Percentiles rank a stretch among this genome's conserved stretches.
phyloP scores from a whole-genome alignment of 257 asterid genomes.

The Schizonepeta tenuifolia region DNA sequence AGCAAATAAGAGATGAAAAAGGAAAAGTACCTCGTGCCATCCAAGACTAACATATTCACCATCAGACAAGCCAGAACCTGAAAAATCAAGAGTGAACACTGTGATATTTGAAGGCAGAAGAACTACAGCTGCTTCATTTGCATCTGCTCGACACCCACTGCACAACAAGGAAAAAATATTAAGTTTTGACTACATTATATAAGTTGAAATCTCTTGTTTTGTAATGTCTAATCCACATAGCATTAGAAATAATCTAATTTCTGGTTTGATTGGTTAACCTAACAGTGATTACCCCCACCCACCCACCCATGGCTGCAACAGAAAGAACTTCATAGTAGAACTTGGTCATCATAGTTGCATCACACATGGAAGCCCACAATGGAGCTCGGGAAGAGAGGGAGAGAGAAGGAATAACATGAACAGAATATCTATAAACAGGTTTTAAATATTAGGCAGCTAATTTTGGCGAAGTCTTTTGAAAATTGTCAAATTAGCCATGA shows the following conservation, averaged over 20 bases:
- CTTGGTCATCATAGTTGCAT: neutral
- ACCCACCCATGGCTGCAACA: neutral
- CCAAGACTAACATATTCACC: slow-evolving; percentile 97
- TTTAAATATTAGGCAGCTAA: neutral
- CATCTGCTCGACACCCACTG: slow-evolving; percentile 99
- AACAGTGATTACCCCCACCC: neutral
- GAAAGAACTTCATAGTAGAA: slow-evolving; percentile 16
- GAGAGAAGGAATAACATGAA: too few relatives aligned
- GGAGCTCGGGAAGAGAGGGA: too few relatives aligned
- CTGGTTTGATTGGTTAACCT: neutral
- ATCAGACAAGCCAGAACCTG: slow-evolving; percentile 95
- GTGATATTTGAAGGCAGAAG: slow-evolving; percentile 95
- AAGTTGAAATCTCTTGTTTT: slow-evolving; percentile 2
- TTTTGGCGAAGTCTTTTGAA: neutral
- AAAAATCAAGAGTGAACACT: slow-evolving; percentile 89
- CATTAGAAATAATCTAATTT: neutral
- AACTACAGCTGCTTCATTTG: slow-evolving; percentile 94
- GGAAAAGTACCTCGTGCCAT: slow-evolving; percentile 84
- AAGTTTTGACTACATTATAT: slow-evolving; percentile 24
- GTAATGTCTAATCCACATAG: neutral
- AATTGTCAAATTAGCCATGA: neutral
- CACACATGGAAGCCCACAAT: too few relatives aligned
- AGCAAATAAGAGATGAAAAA: slow-evolving; percentile 28
- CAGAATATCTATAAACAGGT: neutral
- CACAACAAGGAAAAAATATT: slow-evolving; percentile 33